phyloP scores from a whole-genome alignment of 305 asterid species.

The Solanum chacoense region DNA sequence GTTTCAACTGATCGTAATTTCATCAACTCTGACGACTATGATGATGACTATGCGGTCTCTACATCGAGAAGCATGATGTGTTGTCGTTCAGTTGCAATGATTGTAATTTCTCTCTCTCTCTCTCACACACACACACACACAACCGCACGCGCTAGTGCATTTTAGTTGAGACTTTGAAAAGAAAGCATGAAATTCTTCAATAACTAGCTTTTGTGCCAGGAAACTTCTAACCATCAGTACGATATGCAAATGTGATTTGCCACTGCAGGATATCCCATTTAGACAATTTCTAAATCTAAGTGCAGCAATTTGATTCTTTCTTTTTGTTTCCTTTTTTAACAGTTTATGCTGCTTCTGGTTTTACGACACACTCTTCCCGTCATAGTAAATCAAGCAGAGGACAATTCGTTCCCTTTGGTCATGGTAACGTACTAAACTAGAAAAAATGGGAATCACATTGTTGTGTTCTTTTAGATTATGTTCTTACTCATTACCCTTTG shows the following conservation, averaged over 20 bases:
- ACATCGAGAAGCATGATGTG: slow-evolving; percentile 64
- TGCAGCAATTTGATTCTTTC: neutral
- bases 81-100: slow-evolving; percentile 64
- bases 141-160: neutral
- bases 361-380: slow-evolving; percentile 77
- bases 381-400: slow-evolving; percentile 52
- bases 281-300: neutral
- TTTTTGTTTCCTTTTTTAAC: slow-evolving; percentile 1
- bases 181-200: neutral
- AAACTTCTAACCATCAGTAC: neutral
- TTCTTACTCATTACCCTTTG: slow-evolving; percentile 5
- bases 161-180: neutral
- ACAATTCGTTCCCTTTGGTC: slow-evolving; percentile 53
- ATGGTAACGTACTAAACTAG: slow-evolving; percentile 38
- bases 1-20: slow-evolving; percentile 53
- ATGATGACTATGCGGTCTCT: slow-evolving; percentile 52
- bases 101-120: slow-evolving; percentile 34
- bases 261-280: neutral
- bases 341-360: slow-evolving; percentile 78
- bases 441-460: neutral
- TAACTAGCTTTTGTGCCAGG: neutral
- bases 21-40: slow-evolving; percentile 34
- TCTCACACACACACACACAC: neutral
- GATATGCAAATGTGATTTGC: neutral
- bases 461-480: neutral